Base-by-base conservation (phyloP, 2,329 filamentous ascomycete species). In the Domatiomyces catenatus region DNA sequence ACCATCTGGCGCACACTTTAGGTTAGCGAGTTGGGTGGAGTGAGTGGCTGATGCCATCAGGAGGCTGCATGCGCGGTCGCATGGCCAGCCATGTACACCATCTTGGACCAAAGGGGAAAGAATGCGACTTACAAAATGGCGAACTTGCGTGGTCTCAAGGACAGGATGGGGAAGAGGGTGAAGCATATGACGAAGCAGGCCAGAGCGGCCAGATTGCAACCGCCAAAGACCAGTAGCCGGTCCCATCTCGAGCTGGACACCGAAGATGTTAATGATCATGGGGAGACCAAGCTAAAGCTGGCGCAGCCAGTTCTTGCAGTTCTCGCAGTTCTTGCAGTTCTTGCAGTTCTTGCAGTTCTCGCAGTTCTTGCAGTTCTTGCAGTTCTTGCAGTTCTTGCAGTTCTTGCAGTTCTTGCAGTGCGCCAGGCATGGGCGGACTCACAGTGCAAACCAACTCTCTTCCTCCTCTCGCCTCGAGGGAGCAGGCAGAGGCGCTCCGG, bases 161-260 rank as follows among this genome's bases (percentile, higher is more conserved):
- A 77, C 59, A 95, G 76, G 54, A 89, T 75, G 50, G 89, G 89
- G 71, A 94, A 90, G 51, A 96, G 74, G 60, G 83, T 83, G 71
- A 96, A 94, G 74, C 86, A 89, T 61, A 94, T 80, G 66, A 93
- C 80, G 73, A 98, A 96, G 73, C 93, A 90, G 59, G 85, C 86
- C 57, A 87, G 75, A 56, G 92, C 88, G 54, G 84, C 88, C 60
- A 94, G 69, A 69, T 94, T 94, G 72, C 90, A 93, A 63, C 83
- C 87, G 58, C 79, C 83, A 69, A 98, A 98, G 62, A 96, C 79
- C 66, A 98, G 75, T 64, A 96, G 72, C 52, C 90, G 85, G 71
- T 98, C 92, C 92, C 90, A 96, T 71, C 90, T 48, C 49, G 43
- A 22, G 26, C 24, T 42, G 39, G 19, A 44, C 36, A 36, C 50